Evolutionary conservation across 208 protist species (phyloP).

Genomic region (Trichomonas vaginalis): DNA sequence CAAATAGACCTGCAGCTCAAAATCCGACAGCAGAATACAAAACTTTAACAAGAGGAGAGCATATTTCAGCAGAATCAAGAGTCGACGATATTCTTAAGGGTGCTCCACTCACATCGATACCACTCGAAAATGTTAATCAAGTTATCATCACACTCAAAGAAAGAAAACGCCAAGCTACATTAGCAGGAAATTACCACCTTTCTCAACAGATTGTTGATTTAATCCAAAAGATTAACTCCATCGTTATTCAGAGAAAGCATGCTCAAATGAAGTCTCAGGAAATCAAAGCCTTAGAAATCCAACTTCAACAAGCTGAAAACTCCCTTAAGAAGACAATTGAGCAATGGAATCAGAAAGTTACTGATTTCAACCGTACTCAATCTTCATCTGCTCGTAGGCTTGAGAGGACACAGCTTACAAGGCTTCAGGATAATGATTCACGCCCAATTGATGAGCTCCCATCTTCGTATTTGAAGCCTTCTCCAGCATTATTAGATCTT

Average conservation of each 20-base stretch:
- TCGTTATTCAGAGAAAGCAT: background rate
- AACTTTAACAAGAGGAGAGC: background rate
- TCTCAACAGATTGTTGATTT: background rate
- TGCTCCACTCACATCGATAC: background rate
- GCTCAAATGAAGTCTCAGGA: background rate
- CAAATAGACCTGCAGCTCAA: background rate
- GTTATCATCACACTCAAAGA: background rate
- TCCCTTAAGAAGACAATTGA: background rate
- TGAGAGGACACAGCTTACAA: background rate
- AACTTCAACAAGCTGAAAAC: background rate
- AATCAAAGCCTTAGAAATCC: background rate
- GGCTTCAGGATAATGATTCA: background rate
- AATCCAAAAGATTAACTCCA: background rate
- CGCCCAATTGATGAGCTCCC: background rate
- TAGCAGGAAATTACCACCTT: background rate
- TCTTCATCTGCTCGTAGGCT: background rate
- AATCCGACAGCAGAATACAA: background rate
- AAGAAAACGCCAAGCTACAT: background rate
- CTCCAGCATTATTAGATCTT: background rate
- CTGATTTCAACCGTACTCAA: background rate
- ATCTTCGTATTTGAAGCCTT: background rate
- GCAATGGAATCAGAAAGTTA: background rate
- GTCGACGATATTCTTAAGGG: background rate
- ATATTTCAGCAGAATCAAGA: background rate
- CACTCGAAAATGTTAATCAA: background rate